Evolutionary conservation across 2,329 filamentous ascomycete species (phyloP), one percentile per base, ranked within the genome.

Genomic region (Colletotrichum theobromicola): DNA sequence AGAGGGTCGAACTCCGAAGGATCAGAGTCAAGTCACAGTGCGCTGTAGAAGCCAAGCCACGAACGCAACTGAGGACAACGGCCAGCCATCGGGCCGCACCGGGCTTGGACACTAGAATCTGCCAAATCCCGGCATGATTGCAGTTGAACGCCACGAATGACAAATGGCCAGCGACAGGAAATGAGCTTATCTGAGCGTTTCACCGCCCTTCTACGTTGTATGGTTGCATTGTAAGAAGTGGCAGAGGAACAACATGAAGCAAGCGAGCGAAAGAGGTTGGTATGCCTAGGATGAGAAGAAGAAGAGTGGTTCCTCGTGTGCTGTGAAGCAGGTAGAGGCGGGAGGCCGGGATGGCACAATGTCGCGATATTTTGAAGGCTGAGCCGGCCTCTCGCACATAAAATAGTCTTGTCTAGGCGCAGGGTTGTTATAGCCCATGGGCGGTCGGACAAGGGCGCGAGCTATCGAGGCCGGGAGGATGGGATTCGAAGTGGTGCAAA

Each of bases 81-180:
- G 50, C 35, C 60, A 60, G 53, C 60, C 57, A 57, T 55, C 66
- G 50, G 50, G 71, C 66, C 66, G 66, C 71, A 70, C 58, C 67
- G 67, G 60, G 60, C 61, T 61, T 62, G 15, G 30, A 21, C 24
- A 58, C 66, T 61, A 60, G 61, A 37, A 34, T 53, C 58, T 72
- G 42, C 37, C 67, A 66, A 55, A 65, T 71, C 53, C 21, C 32
- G 35, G 61, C 61, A 37, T 21, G n/a, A 42, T 28, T 70, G 26
- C 34, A 42, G 24, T 55, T n/a, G 53, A 32, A 57, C 30, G 60
- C 60, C 58, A 60, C 58, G 34, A 42, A 7, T 37, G 26, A 58
- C 42, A 16, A 18, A 50, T 42, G 37, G 32, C 30, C 21, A 73
- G 35, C 60, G 28, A 55, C 28, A n/a, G 34, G n/a, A 21, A n/a